A percentile compares a stretch with the other conserved stretches of the same genome.
Evolutionary conservation across 371 early-diverging fungal species (phyloP).

Genomic region (Mycotypha africana): DNA sequence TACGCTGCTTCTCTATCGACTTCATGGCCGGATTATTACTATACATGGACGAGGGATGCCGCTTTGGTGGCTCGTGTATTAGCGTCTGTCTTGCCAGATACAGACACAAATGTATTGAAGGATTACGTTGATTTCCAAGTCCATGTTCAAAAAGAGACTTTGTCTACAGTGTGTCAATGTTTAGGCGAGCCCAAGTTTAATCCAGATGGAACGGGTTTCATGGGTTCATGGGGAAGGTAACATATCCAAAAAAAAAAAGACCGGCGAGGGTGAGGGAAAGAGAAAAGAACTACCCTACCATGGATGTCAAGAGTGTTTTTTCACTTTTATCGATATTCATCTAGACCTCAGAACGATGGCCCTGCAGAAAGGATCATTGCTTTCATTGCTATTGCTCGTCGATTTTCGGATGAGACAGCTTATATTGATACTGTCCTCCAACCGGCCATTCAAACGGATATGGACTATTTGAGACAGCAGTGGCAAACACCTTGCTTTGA

Average conservation of each 20-base stretch:
- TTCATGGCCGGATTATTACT: conserved; percentile 68
- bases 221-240: conserved; percentile 54
- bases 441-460: conserved; percentile 33
- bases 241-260: background rate
- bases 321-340: background rate
- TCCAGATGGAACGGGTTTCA: conserved; percentile 51
- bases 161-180: conserved; percentile 28
- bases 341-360: conserved; percentile 77
- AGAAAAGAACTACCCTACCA: too few species aligned
- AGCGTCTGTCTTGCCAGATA: conserved; percentile 4
- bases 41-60: conserved; percentile 74
- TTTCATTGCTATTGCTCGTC: conserved; percentile 41
- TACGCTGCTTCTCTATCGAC: conserved; percentile 37
- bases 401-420: conserved; percentile 5
- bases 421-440: conserved; percentile 1
- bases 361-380: conserved; percentile 69
- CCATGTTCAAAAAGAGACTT: conserved; percentile 11
- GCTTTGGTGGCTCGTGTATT: conserved; percentile 55
- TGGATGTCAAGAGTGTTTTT: too few species aligned
- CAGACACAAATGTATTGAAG: background rate
- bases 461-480: conserved; percentile 54
- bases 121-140: conserved; percentile 37
- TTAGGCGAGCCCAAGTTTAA: conserved; percentile 79
- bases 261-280: too few species aligned
- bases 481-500: conserved; percentile 46